Percentiles rank a stretch among this genome's conserved stretches.
These are phyloP conservation scores for Rhododendron griersonianum DNA, from an alignment of 148 eudicot genomes.

Conservation along the genomic window DNA sequence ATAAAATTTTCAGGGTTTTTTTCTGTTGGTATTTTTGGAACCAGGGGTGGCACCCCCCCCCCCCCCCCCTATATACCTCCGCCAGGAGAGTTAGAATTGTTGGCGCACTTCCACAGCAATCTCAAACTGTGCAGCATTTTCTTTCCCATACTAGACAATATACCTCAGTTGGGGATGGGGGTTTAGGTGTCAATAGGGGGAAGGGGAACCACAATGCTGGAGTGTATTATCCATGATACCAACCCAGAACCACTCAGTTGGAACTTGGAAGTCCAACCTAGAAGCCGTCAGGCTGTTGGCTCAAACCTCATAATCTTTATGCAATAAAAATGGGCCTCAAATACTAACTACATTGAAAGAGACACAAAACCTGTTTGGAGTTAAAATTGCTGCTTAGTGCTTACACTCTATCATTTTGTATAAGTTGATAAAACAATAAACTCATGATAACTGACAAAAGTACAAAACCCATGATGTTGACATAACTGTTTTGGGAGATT, in stretches of 20 bases:
- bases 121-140: no score
- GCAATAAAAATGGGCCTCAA: background rate
- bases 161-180: background rate
- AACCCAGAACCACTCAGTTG: background rate
- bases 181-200: background rate
- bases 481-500: slow-evolving; percentile 68
- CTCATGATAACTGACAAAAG: background rate
- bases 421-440: background rate
- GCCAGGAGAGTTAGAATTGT: background rate
- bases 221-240: background rate
- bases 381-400: background rate
- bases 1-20: no score
- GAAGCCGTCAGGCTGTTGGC: background rate
- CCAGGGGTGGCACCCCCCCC: no score
- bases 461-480: background rate
- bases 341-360: background rate
- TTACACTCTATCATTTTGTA: background rate
- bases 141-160: background rate
- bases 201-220: background rate
- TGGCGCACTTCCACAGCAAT: no score
- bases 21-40: no score
- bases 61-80: no score
- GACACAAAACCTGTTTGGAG: background rate
- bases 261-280: background rate
- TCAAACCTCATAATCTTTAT: background rate